Conservation (phyloP, 352 stramenopile species). For the Aphanomyces invadans region DNA sequence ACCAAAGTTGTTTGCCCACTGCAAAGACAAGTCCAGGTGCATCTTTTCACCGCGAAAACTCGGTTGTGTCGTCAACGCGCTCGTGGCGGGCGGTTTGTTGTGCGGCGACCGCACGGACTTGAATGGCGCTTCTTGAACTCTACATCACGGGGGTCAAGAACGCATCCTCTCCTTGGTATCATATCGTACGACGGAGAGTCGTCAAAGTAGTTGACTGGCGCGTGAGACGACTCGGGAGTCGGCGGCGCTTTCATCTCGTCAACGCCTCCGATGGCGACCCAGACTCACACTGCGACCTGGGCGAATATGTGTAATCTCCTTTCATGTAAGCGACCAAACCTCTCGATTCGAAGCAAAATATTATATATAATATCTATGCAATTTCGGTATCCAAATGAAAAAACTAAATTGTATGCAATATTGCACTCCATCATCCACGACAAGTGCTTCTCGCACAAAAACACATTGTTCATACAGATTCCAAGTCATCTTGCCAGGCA, state of each 20-base stretch:
- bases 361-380: not conserved
- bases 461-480: too few species aligned
- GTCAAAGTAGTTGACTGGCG: not conserved
- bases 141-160: too few species aligned
- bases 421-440: not conserved
- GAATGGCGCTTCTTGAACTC: slow-evolving; percentile 3
- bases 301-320: not conserved
- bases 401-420: not conserved
- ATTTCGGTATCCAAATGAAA: not conserved
- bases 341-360: too few species aligned
- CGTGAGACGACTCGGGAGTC: not conserved
- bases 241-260: not conserved
- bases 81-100: not conserved
- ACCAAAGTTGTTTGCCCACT: slow-evolving; percentile 86
- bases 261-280: not conserved
- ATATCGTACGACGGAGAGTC: not conserved
- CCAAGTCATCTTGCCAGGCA: not conserved
- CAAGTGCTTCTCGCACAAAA: too few species aligned
- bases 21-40: slow-evolving; percentile 73
- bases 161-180: too few species aligned
- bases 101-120: slow-evolving; percentile 15
- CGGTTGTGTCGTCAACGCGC: not conserved
- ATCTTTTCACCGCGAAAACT: slow-evolving; percentile 42
- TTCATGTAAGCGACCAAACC: not conserved
- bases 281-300: not conserved